A percentile compares a stretch with the other conserved stretches of the same genome.
Evolutionary conservation across 495 filamentous ascomycete species (phyloP).

Genomic region (Xylaria acuta): DNA sequence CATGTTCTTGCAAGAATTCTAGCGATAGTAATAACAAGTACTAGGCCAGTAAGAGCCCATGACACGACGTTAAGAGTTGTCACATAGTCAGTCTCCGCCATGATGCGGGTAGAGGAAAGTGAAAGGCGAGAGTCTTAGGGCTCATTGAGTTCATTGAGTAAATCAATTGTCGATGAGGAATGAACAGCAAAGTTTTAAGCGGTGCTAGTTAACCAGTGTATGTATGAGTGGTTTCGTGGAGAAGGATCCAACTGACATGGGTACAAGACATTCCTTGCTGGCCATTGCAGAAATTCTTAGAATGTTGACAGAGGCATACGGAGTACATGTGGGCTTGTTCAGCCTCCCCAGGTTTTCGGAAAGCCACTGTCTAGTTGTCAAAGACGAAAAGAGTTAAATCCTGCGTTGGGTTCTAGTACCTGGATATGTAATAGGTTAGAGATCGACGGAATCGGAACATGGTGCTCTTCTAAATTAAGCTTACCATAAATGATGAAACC

Average conservation of each 20-base stretch:
- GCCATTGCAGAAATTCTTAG: not conserved
- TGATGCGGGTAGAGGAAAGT: not conserved
- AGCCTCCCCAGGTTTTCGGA: not conserved
- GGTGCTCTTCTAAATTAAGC: not conserved
- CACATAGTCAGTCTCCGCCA: slow-evolving; percentile 18
- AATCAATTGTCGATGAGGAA: not conserved
- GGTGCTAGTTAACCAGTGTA: not conserved
- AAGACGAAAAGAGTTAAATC: not conserved
- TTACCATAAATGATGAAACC: not conserved
- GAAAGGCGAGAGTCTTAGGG: not conserved
- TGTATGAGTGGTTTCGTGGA: not conserved
- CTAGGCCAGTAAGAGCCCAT: slow-evolving; percentile 24
- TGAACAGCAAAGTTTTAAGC: not conserved
- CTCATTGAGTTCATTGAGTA: not conserved
- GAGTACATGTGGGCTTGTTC: not conserved
- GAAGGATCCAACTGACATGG: not conserved
- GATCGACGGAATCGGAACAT: not conserved
- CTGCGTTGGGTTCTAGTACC: not conserved
- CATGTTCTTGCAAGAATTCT: slow-evolving; percentile 28
- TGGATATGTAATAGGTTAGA: not conserved
- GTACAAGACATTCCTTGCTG: not conserved
- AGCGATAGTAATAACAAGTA: slow-evolving; percentile 17
- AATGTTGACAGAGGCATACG: not conserved
- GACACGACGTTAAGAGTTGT: slow-evolving; percentile 22
- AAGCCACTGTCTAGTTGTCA: not conserved